A percentile compares a stretch with the other conserved stretches of the same genome.
Conservation (phyloP, 2,329 filamentous ascomycete genomes). For the Exophiala aquamarina region DNA sequence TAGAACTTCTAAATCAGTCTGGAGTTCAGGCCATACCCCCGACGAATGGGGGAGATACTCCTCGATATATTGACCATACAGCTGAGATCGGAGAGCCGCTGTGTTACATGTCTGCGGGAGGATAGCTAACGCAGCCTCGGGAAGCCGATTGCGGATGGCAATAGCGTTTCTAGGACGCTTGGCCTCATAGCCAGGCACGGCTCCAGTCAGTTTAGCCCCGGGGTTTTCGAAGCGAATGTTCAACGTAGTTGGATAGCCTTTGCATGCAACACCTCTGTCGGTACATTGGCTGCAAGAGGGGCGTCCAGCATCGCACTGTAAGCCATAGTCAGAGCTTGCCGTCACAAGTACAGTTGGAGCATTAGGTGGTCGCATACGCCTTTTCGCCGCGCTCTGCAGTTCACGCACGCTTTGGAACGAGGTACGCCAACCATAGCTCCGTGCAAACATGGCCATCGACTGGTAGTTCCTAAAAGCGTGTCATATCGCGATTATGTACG, state of each 20-base stretch:
- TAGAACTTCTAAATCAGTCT: neutral
- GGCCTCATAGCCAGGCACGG: neutral
- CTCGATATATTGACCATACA: conserved; percentile 4
- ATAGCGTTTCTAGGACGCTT: neutral
- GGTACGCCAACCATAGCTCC: conserved; percentile 9
- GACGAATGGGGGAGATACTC: conserved; percentile 4
- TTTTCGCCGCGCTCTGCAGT: conserved; percentile 9
- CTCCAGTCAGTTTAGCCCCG: neutral
- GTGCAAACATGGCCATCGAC: neutral
- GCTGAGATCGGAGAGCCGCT: conserved; percentile 2
- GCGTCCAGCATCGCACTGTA: conserved; percentile 10
- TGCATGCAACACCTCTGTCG: conserved; percentile 4
- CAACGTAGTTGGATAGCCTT: conserved; percentile 4
- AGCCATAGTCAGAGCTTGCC: neutral
- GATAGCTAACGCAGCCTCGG: neutral
- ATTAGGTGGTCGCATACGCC: conserved; percentile 1
- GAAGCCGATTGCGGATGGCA: neutral
- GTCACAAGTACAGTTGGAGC: neutral
- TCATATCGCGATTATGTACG: neutral
- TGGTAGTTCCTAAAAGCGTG: neutral
- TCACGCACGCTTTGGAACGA: conserved; percentile 7
- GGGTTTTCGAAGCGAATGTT: conserved; percentile 12
- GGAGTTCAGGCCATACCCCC: neutral
- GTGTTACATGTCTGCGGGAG: conserved; percentile 6
- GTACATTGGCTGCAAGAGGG: conserved; percentile 12